Evolutionary conservation across 2,329 filamentous ascomycete species (phyloP).

Genomic region (Penicillium occitanis): DNA sequence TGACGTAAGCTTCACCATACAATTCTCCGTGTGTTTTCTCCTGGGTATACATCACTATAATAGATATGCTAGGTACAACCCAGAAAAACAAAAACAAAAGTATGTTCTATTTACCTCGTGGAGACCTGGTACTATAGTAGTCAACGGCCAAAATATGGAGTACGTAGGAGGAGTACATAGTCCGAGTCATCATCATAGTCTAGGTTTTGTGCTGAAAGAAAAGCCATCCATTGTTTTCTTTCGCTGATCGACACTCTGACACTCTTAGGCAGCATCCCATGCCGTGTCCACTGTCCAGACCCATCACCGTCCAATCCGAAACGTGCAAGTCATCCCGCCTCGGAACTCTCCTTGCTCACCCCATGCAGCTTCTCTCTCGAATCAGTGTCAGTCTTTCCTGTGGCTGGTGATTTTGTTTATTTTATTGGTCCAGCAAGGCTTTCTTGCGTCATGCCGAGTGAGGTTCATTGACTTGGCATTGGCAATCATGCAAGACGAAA

Average conservation of each 20-base stretch:
- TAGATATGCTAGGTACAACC: not conserved
- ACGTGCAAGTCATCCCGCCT: not conserved
- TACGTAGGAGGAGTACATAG: not conserved
- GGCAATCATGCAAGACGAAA: not conserved
- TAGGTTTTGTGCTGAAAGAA: not conserved
- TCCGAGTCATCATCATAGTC: not conserved
- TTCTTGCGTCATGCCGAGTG: slow-evolving; percentile 9
- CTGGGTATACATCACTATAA: not conserved
- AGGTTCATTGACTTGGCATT: not conserved
- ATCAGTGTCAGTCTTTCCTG: not conserved
- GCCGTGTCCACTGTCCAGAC: not conserved
- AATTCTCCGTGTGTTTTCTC: not conserved
- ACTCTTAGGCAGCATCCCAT: not conserved
- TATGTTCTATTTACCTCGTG: slow-evolving; percentile 1
- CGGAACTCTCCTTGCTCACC: slow-evolving; percentile 8
- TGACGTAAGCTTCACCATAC: not conserved
- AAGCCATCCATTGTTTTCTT: not conserved
- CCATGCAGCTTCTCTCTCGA: not conserved
- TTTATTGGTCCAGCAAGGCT: not conserved
- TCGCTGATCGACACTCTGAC: not conserved
- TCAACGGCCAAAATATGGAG: slow-evolving; percentile 1
- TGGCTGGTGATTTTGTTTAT: not conserved
- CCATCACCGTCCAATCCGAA: not conserved
- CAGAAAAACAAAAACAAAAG: not conserved
- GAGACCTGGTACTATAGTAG: not conserved